Base-by-base conservation (phyloP, 2,329 filamentous ascomycete genomes). In the Sporothrix brasiliensis region DNA sequence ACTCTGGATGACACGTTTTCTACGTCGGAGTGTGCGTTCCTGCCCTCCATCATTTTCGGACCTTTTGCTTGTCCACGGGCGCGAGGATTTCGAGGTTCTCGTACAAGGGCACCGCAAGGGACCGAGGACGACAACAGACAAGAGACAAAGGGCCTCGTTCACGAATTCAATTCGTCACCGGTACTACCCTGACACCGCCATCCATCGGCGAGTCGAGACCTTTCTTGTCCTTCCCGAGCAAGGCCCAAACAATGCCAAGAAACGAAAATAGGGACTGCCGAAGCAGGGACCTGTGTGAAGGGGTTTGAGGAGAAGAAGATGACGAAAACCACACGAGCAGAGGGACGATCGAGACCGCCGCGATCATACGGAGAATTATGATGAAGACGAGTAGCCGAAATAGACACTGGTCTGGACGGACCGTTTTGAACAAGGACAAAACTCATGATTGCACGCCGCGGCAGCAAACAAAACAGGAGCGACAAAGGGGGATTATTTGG, bases 241-340 rank as follows among this genome's bases (percentile, higher is more conserved):
- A 61, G 34, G n/a, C 58, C 69, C 58, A 72, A 72, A 72, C 71
- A 53, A 30, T 49, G 69, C 71, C 71, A 72, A 72, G 71, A 70
- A 54, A 27, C 14, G 11, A 49, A 49, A 63, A 21, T 7, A 50
- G 4, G 19, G 30, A 71, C 34, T 60, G 67, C 44, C 67, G 44
- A 7, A 61, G 44, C 67, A 69, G 39, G 39, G 53, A 50, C 19
- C 5, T 61, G 27, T 39, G 54, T 44, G 50, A 16, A 34, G 41
- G 16, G n/a, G 52, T 19, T 1, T 21, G n/a, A 61, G 30, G 19
- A 34, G 39, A 52, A 24, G 56, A 30, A 54, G 16, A 34, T 34
- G 34, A 34, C 34, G 34, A 6, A 16, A 30, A 11, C 14, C 13
- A 24, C n/a, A 16, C 60, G 16, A 58, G 41, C 24, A 67, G 54